A percentile compares a stretch with the other conserved stretches of the same genome.
These are phyloP conservation scores for Coccomyxa sp. DNA, from an alignment of 139 green algal species.

Conservation along the genomic window DNA sequence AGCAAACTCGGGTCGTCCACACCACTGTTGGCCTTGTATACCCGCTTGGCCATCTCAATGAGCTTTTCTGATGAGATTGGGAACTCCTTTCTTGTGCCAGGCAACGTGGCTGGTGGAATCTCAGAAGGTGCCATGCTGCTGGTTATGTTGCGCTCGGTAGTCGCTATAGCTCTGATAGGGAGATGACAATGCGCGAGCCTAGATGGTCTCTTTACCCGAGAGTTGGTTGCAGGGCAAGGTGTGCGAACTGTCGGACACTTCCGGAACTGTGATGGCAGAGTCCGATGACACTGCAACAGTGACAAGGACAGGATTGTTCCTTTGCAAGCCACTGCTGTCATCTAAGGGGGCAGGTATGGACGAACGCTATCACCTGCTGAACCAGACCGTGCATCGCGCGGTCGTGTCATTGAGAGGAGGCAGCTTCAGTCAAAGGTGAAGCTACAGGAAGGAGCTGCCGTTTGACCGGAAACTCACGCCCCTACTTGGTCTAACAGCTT, in stretches of 20 bases:
- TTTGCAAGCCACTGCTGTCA: too few species aligned
- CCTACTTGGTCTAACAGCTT: too few species aligned
- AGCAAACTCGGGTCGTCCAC: conserved; percentile 26
- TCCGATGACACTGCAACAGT: background rate
- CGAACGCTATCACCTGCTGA: too few species aligned
- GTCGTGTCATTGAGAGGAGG: too few species aligned
- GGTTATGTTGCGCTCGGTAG: background rate
- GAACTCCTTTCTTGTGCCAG: conserved; percentile 23
- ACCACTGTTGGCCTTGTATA: conserved; percentile 25
- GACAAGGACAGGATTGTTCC: background rate
- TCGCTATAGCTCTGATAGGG: background rate
- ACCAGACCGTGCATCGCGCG: too few species aligned
- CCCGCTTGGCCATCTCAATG: conserved; percentile 33
- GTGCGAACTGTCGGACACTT: background rate
- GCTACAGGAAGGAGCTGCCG: too few species aligned
- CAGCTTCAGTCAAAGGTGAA: too few species aligned
- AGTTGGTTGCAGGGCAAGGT: background rate
- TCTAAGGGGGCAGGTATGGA: too few species aligned
- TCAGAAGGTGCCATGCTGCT: conserved; percentile 3
- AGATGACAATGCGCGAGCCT: background rate
- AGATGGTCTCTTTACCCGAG: background rate
- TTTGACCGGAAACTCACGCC: too few species aligned
- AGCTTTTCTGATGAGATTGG: conserved; percentile 35
- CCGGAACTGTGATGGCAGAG: background rate
- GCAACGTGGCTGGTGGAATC: conserved; percentile 8